Conservation (phyloP, 83 land plant species). For the Diphasiastrum complanatum region DNA sequence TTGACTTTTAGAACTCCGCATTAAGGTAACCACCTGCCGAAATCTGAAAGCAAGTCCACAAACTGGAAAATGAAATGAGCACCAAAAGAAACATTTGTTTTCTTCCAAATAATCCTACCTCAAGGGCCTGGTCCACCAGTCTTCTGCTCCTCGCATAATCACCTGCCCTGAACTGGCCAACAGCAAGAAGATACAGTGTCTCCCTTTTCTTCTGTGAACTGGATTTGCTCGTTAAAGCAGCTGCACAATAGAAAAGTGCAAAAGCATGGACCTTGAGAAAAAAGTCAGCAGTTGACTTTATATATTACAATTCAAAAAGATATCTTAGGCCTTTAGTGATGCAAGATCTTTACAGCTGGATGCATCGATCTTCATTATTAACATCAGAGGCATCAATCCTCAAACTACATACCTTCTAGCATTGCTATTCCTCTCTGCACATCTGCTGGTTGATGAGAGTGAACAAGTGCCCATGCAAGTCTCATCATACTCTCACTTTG, state of each 20-base stretch:
- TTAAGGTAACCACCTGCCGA: no score
- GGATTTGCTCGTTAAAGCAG: conserved; percentile 40
- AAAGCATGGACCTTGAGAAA: background rate
- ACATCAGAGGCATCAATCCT: background rate
- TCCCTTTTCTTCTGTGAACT: conserved; percentile 54
- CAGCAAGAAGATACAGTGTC: conserved; percentile 72
- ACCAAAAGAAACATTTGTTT: background rate
- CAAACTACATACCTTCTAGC: conserved; percentile 62
- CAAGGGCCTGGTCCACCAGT: conserved; percentile 56
- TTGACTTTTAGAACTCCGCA: no score
- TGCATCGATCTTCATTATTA: background rate
- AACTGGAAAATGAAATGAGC: background rate
- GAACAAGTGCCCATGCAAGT: conserved; percentile 94
- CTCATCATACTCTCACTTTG: conserved; percentile 71
- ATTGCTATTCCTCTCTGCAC: conserved; percentile 82
- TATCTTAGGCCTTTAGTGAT: background rate
- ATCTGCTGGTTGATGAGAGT: conserved; percentile 65
- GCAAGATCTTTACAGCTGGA: background rate
- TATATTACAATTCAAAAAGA: background rate
- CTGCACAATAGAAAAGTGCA: conserved; percentile 41
- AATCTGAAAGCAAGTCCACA: background rate
- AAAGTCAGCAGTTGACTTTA: background rate
- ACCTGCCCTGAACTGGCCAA: conserved; percentile 71
- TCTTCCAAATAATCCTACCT: conserved; percentile 39
- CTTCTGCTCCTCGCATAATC: conserved; percentile 66